Evolutionary conservation across 2,329 filamentous ascomycete genomes (phyloP), one percentile per base, ranked within the genome.

Genomic region (Colletotrichum lentis): DNA sequence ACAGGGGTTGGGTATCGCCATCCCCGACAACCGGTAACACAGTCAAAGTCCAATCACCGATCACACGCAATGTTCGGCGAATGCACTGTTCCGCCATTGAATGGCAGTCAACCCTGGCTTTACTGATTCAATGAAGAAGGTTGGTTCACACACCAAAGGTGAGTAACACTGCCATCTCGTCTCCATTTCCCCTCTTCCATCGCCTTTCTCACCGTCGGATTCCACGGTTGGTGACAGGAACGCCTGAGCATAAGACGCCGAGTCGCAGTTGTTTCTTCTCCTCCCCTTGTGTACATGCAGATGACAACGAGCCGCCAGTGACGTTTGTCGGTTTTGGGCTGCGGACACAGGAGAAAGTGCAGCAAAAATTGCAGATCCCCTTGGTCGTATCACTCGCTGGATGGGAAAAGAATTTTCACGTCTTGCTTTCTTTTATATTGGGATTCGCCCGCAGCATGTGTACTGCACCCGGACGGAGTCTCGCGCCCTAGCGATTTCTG

Each of bases 1-100:
- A 44, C 56, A 52, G 52, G 31, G 37, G 50, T 66, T 69, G 37
- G 55, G 24, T 60, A 56, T 69, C 56, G 66, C 44, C 66, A 57
- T 55, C 27, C 66, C 50, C 50, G 56, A 66, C 27, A 31, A 31
- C 55, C 43, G 14, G 20, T 39, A 10, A 37, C 39, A 35, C 41
- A 35, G 31, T 35, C 31, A 35, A 10, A 35, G 31, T 35, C 8
- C 31, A 7, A 24, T 39, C 20, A n/a, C 43, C 12, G 14, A 35
- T 20, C 14, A 20, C 37, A 47, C 27, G 31, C 2, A 12, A 31
- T 16, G 10, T 22, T 39, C 27, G 14, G 14, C 12, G 20, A 37
- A 46, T 47, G 41, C 31, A 12, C 24, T 18, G 1, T 58, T 12
- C 14, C 43, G n/a, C 22, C 27, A 4, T 35, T 7, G 3, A 18